These are phyloP conservation scores for Spiromastix sp. DNA, from an alignment of 2,329 filamentous ascomycete genomes.

Conservation along the genomic window DNA sequence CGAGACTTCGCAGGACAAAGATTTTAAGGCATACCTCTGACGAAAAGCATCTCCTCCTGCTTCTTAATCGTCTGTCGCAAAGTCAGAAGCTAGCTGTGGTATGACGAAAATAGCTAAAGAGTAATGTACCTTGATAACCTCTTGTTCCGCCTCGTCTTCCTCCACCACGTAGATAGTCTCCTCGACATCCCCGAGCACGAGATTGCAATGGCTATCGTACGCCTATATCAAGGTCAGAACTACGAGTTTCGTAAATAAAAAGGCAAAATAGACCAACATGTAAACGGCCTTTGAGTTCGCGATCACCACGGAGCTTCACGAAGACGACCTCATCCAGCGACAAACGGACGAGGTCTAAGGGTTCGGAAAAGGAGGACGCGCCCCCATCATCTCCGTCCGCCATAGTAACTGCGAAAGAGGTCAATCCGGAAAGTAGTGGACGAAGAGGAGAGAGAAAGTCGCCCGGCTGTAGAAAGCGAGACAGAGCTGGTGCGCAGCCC, in stretches of 20 bases:
- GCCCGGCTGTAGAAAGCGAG: not conserved
- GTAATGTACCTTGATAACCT: slow-evolving; percentile 62
- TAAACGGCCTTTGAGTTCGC: slow-evolving; percentile 87
- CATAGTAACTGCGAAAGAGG: slow-evolving; percentile 34
- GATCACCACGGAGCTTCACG: slow-evolving; percentile 90
- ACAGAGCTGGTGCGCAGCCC: not conserved
- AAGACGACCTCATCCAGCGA: slow-evolving; percentile 94
- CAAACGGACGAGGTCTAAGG: slow-evolving; percentile 88
- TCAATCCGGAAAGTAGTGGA: not conserved
- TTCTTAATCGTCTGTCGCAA: slow-evolving; percentile 73
- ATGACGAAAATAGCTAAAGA: no score
- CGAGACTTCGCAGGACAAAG: not conserved
- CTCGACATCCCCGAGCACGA: slow-evolving; percentile 91
- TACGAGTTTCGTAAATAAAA: not conserved
- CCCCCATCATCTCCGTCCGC: slow-evolving; percentile 72
- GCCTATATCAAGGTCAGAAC: slow-evolving; percentile 47
- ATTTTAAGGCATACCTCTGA: slow-evolving; percentile 59
- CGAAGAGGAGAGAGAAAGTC: not conserved
- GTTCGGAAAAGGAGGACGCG: slow-evolving; percentile 65
- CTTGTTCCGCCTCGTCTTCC: slow-evolving; percentile 67
- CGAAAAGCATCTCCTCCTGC: slow-evolving; percentile 97
- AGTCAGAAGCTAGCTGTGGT: no score
- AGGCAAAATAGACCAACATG: slow-evolving; percentile 53
- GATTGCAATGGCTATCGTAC: slow-evolving; percentile 96
- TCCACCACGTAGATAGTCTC: slow-evolving; percentile 94